These are phyloP conservation scores for Wickerhamiella azyma DNA, from an alignment of 805 yeast species.

Conservation along the genomic window DNA sequence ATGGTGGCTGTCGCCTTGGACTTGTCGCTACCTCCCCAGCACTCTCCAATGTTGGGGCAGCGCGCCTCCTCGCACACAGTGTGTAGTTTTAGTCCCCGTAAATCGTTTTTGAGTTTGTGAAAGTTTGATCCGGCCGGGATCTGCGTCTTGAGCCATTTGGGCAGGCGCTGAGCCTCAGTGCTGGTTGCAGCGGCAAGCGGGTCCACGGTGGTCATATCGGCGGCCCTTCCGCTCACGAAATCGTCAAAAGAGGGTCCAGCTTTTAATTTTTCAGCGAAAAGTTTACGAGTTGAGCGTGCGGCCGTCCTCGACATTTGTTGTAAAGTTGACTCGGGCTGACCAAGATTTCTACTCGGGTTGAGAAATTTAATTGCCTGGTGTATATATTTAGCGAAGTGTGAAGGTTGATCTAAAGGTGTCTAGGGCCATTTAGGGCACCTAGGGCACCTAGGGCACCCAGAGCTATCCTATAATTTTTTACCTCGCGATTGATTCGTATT, in stretches of 20 bases:
- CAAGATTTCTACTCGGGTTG: too few species aligned
- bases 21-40: slow-evolving; percentile 94
- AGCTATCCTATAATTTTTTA: too few species aligned
- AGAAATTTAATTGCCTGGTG: too few species aligned
- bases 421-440: too few species aligned
- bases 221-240: slow-evolving; percentile 71
- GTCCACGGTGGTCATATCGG: slow-evolving; percentile 40
- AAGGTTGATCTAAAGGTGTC: neutral
- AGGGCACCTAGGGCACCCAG: too few species aligned
- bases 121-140: slow-evolving; percentile 90
- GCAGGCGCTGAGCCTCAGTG: slow-evolving; percentile 43
- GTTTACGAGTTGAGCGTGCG: slow-evolving; percentile 17
- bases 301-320: slow-evolving; percentile 2
- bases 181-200: slow-evolving; percentile 39
- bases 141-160: slow-evolving; percentile 88
- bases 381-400: neutral
- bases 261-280: slow-evolving; percentile 55
- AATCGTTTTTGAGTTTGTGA: slow-evolving; percentile 68
- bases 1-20: slow-evolving; percentile 94
- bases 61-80: slow-evolving; percentile 98
- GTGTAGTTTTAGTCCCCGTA: slow-evolving; percentile 73
- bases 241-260: slow-evolving; percentile 91
- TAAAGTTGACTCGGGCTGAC: neutral
- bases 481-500: too few species aligned
- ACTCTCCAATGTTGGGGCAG: slow-evolving; percentile 98